A percentile compares a stretch with the other conserved stretches of the same genome.
These are phyloP conservation scores for Adansonia gregorii DNA, from an alignment of 441 rosid species.

Conservation along the genomic window DNA sequence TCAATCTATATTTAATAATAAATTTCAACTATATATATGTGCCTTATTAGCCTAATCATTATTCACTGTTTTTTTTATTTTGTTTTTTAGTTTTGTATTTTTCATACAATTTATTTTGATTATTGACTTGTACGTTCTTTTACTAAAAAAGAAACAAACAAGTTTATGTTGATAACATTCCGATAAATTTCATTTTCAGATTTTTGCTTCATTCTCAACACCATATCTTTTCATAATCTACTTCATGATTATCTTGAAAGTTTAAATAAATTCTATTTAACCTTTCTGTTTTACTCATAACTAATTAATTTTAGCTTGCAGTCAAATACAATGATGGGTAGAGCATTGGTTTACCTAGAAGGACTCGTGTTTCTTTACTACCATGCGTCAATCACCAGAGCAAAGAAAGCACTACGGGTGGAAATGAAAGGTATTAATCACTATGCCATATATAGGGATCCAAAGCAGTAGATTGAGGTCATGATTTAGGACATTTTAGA, in stretches of 20 bases:
- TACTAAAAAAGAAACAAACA: background rate
- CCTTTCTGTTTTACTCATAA: background rate
- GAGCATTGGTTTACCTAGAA: background rate
- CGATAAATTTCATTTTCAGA: background rate
- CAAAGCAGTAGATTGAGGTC: background rate
- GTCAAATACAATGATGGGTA: slow-evolving; percentile 2
- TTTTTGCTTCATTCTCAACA: background rate
- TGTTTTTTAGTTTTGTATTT: background rate
- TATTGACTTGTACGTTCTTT: too few species aligned
- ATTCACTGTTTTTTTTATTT: background rate
- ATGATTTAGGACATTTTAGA: slow-evolving; percentile 11
- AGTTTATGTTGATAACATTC: background rate
- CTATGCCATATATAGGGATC: slow-evolving; percentile 11
- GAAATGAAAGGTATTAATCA: background rate
- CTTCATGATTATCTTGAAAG: too few species aligned
- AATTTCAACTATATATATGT: too few species aligned
- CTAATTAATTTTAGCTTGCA: background rate
- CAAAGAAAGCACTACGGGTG: background rate
- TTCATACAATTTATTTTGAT: too few species aligned
- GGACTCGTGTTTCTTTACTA: background rate
- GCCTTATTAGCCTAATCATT: background rate
- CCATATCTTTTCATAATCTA: too few species aligned
- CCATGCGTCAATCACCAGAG: slow-evolving; percentile 6
- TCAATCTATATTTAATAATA: background rate
- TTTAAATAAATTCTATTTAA: too few species aligned